Base-by-base conservation (phyloP, 192 early-diverging fungal genomes). In the Backusella westeae region DNA sequence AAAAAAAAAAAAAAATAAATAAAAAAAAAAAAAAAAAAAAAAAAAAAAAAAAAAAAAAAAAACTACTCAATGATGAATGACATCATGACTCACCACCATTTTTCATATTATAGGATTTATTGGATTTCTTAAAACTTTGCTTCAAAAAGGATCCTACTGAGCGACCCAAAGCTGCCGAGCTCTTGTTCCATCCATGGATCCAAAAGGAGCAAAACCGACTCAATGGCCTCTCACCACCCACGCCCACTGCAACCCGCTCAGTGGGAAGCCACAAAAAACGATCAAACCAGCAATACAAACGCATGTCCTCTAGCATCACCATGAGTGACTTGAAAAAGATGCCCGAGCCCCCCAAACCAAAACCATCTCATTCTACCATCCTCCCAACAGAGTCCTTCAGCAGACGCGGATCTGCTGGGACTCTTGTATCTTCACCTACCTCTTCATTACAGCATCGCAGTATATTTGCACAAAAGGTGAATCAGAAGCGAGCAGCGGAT, bases 161-260 rank as follows among this genome's bases (percentile, higher is more conserved):
- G 34, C 85, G 97, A 7, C 93, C 94, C 2, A 89, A 88, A 0
- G 96, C 97, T 0, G 76, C 78, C 9, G 87, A 89, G 44, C 86
- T 99, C 39, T 85, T 94, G 73, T 72, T 78, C n/a, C 95, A 97
- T 81, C 78, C 86, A 7, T 99, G 96, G 96, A 91, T 96, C 34
- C 46, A 39, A 36, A 76, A 75, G 10, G 56, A 63, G 10, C 56
- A 63, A 29, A 63, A 63, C 26, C 56, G 56, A 63, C 21, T 63
- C 23, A 29, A 63, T 23, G 56, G 6, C n/a, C 1, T 56, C 5
- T 6, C 23, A 10, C 56, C 56, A 12, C 56, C 34, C 42, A 70
- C 63, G 26, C 52, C 12, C 35, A 26, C 42, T 23, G 23, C n/a
- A 29, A 72, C 36, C 2, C 52, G n/a, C 8, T 29, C 77, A 75